Evolutionary conservation across 768 basidiomycete genomes (phyloP).

Genomic region (Rhodosporidiobolus sp.): DNA sequence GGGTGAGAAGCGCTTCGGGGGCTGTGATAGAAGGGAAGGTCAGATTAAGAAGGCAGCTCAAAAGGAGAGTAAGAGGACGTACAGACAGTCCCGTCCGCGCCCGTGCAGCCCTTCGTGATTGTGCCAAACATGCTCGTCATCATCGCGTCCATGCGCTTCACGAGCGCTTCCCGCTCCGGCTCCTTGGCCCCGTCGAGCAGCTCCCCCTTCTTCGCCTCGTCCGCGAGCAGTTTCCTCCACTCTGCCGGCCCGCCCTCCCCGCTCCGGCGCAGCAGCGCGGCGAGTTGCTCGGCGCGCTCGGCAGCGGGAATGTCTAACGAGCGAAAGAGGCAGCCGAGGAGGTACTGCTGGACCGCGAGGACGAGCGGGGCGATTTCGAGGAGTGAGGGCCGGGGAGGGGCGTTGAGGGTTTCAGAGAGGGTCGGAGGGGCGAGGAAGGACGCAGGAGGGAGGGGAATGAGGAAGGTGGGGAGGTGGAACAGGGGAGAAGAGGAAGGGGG

Average conservation of each 20-base stretch:
- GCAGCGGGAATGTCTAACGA: not conserved
- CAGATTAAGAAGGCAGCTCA: not conserved
- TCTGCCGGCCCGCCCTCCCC: constrained; percentile 5
- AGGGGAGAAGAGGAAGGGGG: constrained; percentile 41
- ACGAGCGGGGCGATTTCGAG: constrained; percentile 34
- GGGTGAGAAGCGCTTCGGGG: constrained; percentile 47
- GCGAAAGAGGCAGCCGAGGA: constrained; percentile 28
- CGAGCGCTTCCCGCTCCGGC: not conserved
- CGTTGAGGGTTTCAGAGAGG: constrained; percentile 23
- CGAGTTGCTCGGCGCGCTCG: not conserved
- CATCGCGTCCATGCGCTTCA: constrained; percentile 11
- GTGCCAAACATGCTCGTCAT: constrained; percentile 30
- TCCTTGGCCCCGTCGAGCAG: not conserved
- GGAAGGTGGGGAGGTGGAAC: not conserved
- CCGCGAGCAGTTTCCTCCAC: constrained; percentile 8
- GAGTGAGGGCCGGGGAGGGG: not conserved
- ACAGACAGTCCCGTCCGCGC: constrained; percentile 2
- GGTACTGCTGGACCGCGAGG: constrained; percentile 24
- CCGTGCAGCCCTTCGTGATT: constrained; percentile 23
- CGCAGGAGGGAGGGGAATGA: constrained; percentile 18
- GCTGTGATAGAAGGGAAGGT: not conserved
- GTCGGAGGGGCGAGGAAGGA: constrained; percentile 24
- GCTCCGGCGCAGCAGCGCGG: not conserved
- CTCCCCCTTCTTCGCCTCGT: not conserved
- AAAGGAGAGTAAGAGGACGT: not conserved